A percentile compares a stretch with the other conserved stretches of the same genome.
These are phyloP conservation scores for Azolla pinnata DNA, from an alignment of 75 land plant genomes.

Conservation along the genomic window DNA sequence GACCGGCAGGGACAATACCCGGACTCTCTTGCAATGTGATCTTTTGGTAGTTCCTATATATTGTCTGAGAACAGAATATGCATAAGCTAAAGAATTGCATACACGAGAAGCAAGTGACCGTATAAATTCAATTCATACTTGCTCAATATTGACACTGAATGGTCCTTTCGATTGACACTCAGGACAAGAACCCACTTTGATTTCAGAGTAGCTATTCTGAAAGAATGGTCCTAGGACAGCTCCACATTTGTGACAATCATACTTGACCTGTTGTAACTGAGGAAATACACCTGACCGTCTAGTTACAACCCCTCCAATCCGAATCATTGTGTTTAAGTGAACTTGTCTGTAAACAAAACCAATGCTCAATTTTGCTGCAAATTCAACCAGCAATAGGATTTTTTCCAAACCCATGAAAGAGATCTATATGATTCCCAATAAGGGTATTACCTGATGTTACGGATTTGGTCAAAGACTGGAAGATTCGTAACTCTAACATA, in stretches of 20 bases:
- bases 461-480: slow-evolving; percentile 90
- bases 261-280: slow-evolving; percentile 93
- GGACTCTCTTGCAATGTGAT: slow-evolving; percentile 96
- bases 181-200: slow-evolving; percentile 97
- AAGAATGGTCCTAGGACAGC: slow-evolving; percentile 75
- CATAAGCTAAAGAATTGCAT: not conserved
- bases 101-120: not conserved
- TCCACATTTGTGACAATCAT: slow-evolving; percentile 92
- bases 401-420: not conserved
- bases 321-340: slow-evolving; percentile 87
- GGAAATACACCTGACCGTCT: slow-evolving; percentile 95
- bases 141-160: slow-evolving; percentile 85
- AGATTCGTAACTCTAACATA: slow-evolving; percentile 79
- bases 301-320: slow-evolving; percentile 96
- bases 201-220: slow-evolving; percentile 88
- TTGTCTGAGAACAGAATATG: slow-evolving; percentile 45
- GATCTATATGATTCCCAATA: no score
- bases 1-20: slow-evolving; percentile 91
- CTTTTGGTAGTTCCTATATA: slow-evolving; percentile 96
- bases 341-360: slow-evolving; percentile 47
- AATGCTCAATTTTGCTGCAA: not conserved
- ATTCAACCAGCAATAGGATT: not conserved
- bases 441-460: slow-evolving; percentile 73
- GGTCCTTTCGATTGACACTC: slow-evolving; percentile 98
- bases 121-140: slow-evolving; percentile 32